Evolutionary conservation across 345 rosid genomes (phyloP).

Genomic region (Euphorbia peplus): DNA sequence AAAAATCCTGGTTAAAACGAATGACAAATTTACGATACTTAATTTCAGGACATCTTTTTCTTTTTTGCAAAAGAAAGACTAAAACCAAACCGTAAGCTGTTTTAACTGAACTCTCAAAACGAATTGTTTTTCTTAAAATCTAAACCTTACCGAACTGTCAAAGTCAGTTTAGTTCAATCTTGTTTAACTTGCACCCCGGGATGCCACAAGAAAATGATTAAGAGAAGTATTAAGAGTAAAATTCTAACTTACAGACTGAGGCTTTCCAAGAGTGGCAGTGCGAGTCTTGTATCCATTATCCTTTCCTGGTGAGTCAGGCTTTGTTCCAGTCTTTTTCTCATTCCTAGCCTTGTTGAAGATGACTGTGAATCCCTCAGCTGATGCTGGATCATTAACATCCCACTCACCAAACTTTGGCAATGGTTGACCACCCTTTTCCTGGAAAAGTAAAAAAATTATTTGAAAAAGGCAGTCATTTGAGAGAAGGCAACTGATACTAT

Average conservation of each 20-base stretch:
- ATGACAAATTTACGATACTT: too few relatives aligned
- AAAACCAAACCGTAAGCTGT: too few relatives aligned
- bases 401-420: slow-evolving; percentile 38
- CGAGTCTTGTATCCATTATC: slow-evolving; percentile 34
- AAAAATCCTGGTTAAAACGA: too few relatives aligned
- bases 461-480: slow-evolving; percentile 1
- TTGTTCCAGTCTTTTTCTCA: slow-evolving; percentile 28
- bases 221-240: neutral
- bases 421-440: slow-evolving; percentile 28
- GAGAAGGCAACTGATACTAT: neutral
- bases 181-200: neutral
- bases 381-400: slow-evolving; percentile 34
- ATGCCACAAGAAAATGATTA: neutral
- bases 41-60: too few relatives aligned
- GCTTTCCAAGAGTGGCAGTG: slow-evolving; percentile 45
- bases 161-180: too few relatives aligned
- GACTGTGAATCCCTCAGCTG: slow-evolving; percentile 32
- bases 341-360: slow-evolving; percentile 34
- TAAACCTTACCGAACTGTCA: too few relatives aligned
- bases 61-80: too few relatives aligned
- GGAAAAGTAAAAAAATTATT: neutral
- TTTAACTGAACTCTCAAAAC: too few relatives aligned
- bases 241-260: slow-evolving; percentile 52
- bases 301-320: slow-evolving; percentile 37
- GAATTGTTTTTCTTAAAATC: too few relatives aligned